Evolutionary conservation across 768 basidiomycete species (phyloP).

Genomic region (Rhodotorula diobovata): DNA sequence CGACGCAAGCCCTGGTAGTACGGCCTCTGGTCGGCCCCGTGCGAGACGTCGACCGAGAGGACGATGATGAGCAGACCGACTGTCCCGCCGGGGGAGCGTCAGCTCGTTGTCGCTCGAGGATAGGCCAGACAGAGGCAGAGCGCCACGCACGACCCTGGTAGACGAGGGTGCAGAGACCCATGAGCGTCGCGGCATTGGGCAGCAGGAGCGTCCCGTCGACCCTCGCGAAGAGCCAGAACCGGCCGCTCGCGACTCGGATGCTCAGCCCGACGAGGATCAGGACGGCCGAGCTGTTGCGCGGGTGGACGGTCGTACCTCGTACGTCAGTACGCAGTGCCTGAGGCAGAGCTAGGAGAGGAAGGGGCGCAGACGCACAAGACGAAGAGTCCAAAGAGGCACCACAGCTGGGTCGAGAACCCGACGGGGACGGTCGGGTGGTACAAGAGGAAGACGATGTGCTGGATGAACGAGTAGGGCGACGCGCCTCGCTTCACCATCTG

Average conservation of each 20-base stretch:
- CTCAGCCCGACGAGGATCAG: constrained; percentile 10
- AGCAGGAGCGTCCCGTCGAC: constrained; percentile 15
- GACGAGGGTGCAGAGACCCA: constrained; percentile 8
- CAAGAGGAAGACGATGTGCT: background rate
- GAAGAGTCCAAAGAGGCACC: constrained; percentile 8
- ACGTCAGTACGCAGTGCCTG: no score
- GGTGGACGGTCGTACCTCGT: background rate
- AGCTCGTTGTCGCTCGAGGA: no score
- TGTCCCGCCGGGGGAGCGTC: background rate
- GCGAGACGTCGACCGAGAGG: constrained; percentile 1
- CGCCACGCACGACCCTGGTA: constrained; percentile 7
- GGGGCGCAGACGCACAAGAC: background rate
- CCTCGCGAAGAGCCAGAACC: constrained; percentile 19
- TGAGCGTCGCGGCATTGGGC: constrained; percentile 7
- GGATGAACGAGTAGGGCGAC: constrained; percentile 3
- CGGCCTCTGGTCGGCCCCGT: background rate
- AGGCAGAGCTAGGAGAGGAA: no score
- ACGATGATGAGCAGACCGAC: constrained; percentile 13
- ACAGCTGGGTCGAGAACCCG: background rate
- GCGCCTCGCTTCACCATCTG: background rate
- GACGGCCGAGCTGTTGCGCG: background rate
- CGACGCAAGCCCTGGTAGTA: background rate
- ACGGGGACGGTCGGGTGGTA: background rate
- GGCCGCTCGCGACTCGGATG: background rate
- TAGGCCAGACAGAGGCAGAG: background rate